Percentiles rank a stretch among this genome's conserved stretches.
These are phyloP conservation scores for Daldinia bambusicola DNA, from an alignment of 495 filamentous ascomycete genomes.

Conservation along the genomic window DNA sequence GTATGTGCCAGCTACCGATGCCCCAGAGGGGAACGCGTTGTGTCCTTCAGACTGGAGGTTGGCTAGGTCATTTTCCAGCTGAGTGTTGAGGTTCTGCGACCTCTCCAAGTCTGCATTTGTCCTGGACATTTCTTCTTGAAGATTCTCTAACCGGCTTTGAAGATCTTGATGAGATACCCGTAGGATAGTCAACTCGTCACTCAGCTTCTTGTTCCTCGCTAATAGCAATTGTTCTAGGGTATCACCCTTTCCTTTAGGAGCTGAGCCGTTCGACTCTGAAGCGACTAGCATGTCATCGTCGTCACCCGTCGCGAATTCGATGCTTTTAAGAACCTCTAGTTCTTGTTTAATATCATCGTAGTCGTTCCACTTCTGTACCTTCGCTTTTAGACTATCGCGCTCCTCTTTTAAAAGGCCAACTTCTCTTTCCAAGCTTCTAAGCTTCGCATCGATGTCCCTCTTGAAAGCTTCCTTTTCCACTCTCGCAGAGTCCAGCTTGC, in stretches of 20 bases:
- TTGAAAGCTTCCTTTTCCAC: slow-evolving; percentile 84
- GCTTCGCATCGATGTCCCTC: slow-evolving; percentile 74
- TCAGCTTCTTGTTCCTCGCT: slow-evolving; percentile 93
- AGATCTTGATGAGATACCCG: slow-evolving; percentile 95
- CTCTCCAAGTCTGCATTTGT: slow-evolving; percentile 89
- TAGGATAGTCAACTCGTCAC: slow-evolving; percentile 90
- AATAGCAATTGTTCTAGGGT: slow-evolving; percentile 90
- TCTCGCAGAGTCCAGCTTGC: slow-evolving; percentile 83
- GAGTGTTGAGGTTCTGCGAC: slow-evolving; percentile 82
- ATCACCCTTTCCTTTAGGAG: slow-evolving; percentile 72
- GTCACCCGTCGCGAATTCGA: slow-evolving; percentile 92
- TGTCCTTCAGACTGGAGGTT: slow-evolving; percentile 85
- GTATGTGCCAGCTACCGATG: slow-evolving; percentile 94
- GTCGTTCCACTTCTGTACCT: slow-evolving; percentile 88
- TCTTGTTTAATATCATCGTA: slow-evolving; percentile 97
- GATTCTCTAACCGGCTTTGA: slow-evolving; percentile 77
- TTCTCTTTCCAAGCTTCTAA: slow-evolving; percentile 79
- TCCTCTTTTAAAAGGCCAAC: slow-evolving; percentile 71
- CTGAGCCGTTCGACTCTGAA: slow-evolving; percentile 60
- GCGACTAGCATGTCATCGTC: slow-evolving; percentile 71
- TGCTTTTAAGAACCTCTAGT: slow-evolving; percentile 95
- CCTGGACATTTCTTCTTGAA: slow-evolving; percentile 84
- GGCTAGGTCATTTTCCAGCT: slow-evolving; percentile 90
- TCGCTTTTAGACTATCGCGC: slow-evolving; percentile 75
- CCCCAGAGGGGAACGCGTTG: slow-evolving; percentile 84